Percentiles rank a stretch among this genome's conserved stretches.
phyloP scores from a whole-genome alignment of 352 stramenopile genomes.

The Phytophthora syringae region DNA sequence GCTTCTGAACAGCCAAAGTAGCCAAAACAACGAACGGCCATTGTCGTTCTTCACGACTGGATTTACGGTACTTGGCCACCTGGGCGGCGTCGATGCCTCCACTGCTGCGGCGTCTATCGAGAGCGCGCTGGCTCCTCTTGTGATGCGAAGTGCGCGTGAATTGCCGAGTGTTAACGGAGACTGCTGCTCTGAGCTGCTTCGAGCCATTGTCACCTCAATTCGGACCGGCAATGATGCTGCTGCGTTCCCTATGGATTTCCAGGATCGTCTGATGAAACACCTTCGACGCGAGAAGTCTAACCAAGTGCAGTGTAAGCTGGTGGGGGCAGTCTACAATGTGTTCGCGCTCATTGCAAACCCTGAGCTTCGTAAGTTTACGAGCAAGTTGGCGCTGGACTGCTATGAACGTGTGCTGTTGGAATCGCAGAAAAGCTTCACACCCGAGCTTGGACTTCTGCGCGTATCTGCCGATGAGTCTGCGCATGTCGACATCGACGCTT shows the following conservation, averaged over 20 bases:
- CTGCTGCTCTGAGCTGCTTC: slow-evolving; percentile 23
- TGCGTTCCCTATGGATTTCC: slow-evolving; percentile 28
- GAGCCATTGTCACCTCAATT: slow-evolving; percentile 33
- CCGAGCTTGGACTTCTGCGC: slow-evolving; percentile 29
- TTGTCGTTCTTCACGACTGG: slow-evolving; percentile 42
- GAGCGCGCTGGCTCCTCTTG: slow-evolving; percentile 40
- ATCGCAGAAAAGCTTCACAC: slow-evolving; percentile 10
- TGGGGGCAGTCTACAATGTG: slow-evolving; percentile 36
- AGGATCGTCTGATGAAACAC: slow-evolving; percentile 29
- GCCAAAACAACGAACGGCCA: slow-evolving; percentile 1
- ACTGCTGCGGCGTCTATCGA: slow-evolving; percentile 27
- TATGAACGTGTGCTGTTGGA: slow-evolving; percentile 30
- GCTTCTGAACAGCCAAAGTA: slow-evolving; percentile 31
- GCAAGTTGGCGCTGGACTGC: slow-evolving; percentile 24
- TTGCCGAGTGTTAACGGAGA: background rate
- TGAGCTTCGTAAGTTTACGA: slow-evolving; percentile 20
- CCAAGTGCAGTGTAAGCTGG: slow-evolving; percentile 23
- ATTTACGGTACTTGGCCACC: slow-evolving; percentile 37
- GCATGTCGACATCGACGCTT: background rate
- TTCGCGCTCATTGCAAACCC: slow-evolving; percentile 32
- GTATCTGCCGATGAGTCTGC: slow-evolving; percentile 14
- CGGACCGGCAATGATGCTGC: slow-evolving; percentile 16
- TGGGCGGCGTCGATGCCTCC: slow-evolving; percentile 37
- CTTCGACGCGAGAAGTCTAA: slow-evolving; percentile 27
- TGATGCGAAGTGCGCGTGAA: slow-evolving; percentile 29